Conservation (phyloP, 2,329 filamentous ascomycete species). For the Aciculosporium take region DNA sequence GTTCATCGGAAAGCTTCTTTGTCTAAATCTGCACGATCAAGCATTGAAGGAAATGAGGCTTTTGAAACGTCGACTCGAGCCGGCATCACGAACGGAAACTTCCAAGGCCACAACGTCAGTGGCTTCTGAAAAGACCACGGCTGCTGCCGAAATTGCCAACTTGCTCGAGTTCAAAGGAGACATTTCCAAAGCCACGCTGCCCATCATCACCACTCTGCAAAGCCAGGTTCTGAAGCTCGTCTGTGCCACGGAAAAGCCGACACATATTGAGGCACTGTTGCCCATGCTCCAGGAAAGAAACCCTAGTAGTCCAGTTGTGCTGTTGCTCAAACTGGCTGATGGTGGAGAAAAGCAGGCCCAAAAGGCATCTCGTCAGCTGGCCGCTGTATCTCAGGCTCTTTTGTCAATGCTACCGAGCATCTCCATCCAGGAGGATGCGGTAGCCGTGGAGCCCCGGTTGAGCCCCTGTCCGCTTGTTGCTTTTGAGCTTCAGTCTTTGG, state of each 20-base stretch:
- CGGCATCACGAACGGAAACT: constrained; percentile 11
- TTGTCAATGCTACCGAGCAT: constrained; percentile 53
- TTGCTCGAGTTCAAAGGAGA: constrained; percentile 46
- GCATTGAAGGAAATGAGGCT: constrained; percentile 54
- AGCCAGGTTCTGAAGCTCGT: constrained; percentile 51
- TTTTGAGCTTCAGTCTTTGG: constrained; percentile 50
- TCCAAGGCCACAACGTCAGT: constrained; percentile 20
- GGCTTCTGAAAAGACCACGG: constrained; percentile 17
- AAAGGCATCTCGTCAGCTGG: constrained; percentile 52
- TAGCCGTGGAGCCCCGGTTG: constrained; percentile 37
- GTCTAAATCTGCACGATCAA: constrained; percentile 49
- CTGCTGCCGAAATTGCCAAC: constrained; percentile 31
- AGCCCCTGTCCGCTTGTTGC: constrained; percentile 42
- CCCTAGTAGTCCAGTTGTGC: constrained; percentile 40
- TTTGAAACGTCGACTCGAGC: constrained; percentile 49
- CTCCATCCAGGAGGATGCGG: constrained; percentile 46
- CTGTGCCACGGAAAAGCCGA: constrained; percentile 42
- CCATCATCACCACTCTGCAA: constrained; percentile 49
- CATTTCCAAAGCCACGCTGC: constrained; percentile 29
- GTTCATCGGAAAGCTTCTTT: constrained; percentile 50
- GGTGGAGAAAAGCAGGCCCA: constrained; percentile 29
- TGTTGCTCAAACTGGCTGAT: constrained; percentile 36
- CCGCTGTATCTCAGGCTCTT: constrained; percentile 49
- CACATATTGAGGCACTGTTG: constrained; percentile 42
- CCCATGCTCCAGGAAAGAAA: constrained; percentile 39